Percentiles rank a stretch among this genome's conserved stretches.
Evolutionary conservation across 2,329 filamentous ascomycete species (phyloP).

Genomic region (Neoscytalidium dimidiatum): DNA sequence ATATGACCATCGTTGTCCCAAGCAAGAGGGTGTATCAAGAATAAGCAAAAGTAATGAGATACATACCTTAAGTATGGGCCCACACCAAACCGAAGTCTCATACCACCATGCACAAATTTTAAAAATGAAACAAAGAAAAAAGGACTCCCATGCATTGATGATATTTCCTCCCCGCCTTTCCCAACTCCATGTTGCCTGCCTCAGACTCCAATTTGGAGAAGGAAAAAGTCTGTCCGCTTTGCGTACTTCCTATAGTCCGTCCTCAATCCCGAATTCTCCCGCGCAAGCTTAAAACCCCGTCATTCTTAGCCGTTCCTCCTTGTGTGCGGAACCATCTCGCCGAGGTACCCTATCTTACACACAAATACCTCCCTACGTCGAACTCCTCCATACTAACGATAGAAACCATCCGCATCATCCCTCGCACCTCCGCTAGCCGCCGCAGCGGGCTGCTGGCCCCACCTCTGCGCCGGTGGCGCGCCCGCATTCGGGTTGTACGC

Average conservation of each 20-base stretch:
- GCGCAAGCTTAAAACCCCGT: no score
- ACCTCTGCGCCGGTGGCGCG: slow-evolving; percentile 2
- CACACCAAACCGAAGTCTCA: not conserved
- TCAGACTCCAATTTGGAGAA: not conserved
- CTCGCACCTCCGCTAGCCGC: slow-evolving; percentile 33
- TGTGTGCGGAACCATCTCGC: no score
- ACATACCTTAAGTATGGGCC: not conserved
- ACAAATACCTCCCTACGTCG: not conserved
- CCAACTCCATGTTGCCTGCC: not conserved
- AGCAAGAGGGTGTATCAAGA: not conserved
- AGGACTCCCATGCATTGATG: not conserved
- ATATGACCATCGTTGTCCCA: not conserved
- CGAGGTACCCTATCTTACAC: slow-evolving; percentile 3
- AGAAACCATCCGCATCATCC: slow-evolving; percentile 32
- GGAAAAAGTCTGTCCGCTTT: not conserved
- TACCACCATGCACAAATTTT: not conserved
- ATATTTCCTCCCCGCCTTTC: not conserved
- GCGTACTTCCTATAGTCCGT: no score
- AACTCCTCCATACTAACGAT: slow-evolving; percentile 22
- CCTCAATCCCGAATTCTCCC: no score
- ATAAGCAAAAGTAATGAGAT: not conserved
- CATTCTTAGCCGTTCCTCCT: no score
- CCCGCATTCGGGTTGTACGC: slow-evolving; percentile 30
- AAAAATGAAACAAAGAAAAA: not conserved
- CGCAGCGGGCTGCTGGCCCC: slow-evolving; percentile 26